Conservation (phyloP, 495 filamentous ascomycete species). For the Peziza echinospora region DNA sequence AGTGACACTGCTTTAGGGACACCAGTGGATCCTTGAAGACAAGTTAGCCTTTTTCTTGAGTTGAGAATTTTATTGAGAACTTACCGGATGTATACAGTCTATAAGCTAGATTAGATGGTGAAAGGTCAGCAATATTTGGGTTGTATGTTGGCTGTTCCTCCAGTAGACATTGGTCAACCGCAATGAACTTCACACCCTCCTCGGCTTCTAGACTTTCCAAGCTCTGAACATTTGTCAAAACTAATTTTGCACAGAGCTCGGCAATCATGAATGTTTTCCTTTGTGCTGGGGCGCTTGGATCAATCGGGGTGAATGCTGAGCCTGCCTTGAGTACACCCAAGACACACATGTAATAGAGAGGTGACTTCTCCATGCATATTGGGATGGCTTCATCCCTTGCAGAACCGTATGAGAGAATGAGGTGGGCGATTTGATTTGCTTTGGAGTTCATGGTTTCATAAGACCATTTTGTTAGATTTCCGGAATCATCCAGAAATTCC, state of each 20-base stretch:
- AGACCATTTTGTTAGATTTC: constrained; percentile 15
- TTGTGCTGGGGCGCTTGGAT: constrained; percentile 19
- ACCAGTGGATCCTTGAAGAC: constrained; percentile 23
- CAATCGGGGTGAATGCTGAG: constrained; percentile 23
- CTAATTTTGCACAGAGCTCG: constrained; percentile 19
- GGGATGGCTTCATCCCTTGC: constrained; percentile 21
- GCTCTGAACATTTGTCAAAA: constrained; percentile 7
- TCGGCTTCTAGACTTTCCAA: constrained; percentile 6
- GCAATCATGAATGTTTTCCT: constrained; percentile 22
- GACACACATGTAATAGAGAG: constrained; percentile 23
- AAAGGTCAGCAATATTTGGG: constrained; percentile 8
- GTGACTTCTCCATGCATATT: constrained; percentile 21
- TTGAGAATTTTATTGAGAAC: no score
- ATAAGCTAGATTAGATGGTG: constrained; percentile 18
- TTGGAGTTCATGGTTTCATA: constrained; percentile 18
- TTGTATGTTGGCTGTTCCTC: constrained; percentile 5
- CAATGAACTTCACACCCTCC: not conserved
- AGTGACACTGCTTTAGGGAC: constrained; percentile 23
- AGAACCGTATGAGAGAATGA: constrained; percentile 14
- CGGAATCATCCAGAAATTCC: constrained; percentile 18
- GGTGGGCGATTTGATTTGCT: constrained; percentile 23
- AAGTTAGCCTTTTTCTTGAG: no score
- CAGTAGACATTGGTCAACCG: constrained; percentile 4
- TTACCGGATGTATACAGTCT: constrained; percentile 24
- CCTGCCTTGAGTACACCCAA: constrained; percentile 24